Base-by-base conservation (phyloP, 2,329 filamentous ascomycete genomes). In the Didymella keratinophila region DNA sequence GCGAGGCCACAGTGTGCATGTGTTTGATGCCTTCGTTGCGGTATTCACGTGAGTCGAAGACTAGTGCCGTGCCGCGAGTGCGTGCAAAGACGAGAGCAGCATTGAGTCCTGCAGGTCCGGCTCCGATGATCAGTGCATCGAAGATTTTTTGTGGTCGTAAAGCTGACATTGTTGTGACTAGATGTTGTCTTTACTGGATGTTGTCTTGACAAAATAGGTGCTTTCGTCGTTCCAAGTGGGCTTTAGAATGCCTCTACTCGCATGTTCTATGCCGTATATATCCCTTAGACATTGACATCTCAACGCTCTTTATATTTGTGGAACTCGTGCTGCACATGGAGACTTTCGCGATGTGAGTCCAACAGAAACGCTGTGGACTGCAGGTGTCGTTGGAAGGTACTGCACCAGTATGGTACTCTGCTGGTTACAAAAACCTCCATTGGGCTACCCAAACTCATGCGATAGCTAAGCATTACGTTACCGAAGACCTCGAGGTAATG, bases 41-140 rank as follows among this genome's bases (percentile, higher is more conserved):
- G 63, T 79, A 83, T 7, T 63, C 60, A 3, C 65, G 66, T 0
- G 73, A 76, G 60, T 81, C 79, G 62, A 83, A 81, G 18, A 84
- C 69, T 11, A 82, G 61, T 21, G 74, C 74, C 14, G 73, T 79
- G 52, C 76, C 72, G 1, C 73, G 70, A 14, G 73, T 72, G 25
- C 80, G 78, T 16, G 77, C 76, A 2, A 81, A 73, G 0, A 68
- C 67, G 1, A 77, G 64, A 0, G 79, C 79, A 1, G 75, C 74
- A 1, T 79, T 68, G 3, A 84, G 74, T 7, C 81, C 81, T 0
- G 80, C 80, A 8, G 80, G 81, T 0, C 81, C 81, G 27, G 68
- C 76, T 46, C 81, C 81, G 14, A 75, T 60, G 48, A 76, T 71
- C 28, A 76, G 62, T 21, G 61, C 60, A 42, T 75, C 72, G 43